Evolutionary conservation across 139 green algal species (phyloP).

Genomic region (Tetratostichococcus sp.): DNA sequence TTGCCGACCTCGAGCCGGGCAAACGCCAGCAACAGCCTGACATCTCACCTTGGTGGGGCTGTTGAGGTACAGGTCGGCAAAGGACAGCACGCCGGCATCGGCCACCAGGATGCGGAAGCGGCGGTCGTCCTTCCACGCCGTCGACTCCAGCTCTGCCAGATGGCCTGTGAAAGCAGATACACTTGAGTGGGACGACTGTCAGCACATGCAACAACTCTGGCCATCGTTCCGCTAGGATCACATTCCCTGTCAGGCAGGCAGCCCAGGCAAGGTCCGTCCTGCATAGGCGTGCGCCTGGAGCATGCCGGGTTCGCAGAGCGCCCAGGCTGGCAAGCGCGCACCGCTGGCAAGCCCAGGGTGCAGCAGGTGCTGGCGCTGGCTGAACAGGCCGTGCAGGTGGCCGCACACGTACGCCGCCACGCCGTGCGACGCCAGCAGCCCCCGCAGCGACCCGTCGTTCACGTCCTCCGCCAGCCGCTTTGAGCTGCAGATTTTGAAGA

Average conservation of each 20-base stretch:
- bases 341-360: constrained; percentile 16
- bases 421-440: constrained; percentile 23
- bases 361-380: constrained; percentile 46
- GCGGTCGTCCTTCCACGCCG: constrained; percentile 62
- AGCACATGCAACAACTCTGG: no score
- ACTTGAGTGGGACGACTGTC: no score
- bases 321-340: not conserved
- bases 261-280: no score
- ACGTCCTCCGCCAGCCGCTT: constrained; percentile 3
- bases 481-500: constrained; percentile 1
- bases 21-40: no score
- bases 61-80: constrained; percentile 47
- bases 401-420: constrained; percentile 48
- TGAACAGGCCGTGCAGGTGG: constrained; percentile 67
- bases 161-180: constrained; percentile 2
- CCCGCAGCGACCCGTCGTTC: constrained; percentile 5
- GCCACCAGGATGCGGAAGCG: constrained; percentile 43
- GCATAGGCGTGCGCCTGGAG: no score
- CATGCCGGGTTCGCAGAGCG: no score
- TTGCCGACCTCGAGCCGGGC: no score
- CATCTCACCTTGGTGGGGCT: constrained; percentile 9
- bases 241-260: no score
- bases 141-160: constrained; percentile 57
- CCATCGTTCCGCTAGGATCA: no score
- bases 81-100: constrained; percentile 40